phyloP scores from a whole-genome alignment of 2,329 filamentous ascomycete genomes.

The Phialophora macrospora region DNA sequence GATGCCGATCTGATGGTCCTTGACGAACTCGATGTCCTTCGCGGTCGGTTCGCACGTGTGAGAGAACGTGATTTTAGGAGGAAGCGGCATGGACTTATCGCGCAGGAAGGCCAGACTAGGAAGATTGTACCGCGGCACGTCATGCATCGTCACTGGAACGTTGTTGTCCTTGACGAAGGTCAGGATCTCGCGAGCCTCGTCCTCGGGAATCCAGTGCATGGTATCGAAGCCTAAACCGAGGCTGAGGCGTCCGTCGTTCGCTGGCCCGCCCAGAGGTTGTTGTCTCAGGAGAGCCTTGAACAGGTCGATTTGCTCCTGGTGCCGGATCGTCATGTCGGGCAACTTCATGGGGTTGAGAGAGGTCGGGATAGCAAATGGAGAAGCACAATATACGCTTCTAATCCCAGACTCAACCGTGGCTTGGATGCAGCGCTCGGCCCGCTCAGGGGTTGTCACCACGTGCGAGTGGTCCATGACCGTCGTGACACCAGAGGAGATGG shows the following conservation, averaged over 20 bases:
- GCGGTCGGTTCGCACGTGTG: conserved; percentile 44
- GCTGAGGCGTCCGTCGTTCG: conserved; percentile 39
- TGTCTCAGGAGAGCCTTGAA: conserved; percentile 33
- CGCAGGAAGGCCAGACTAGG: conserved; percentile 5
- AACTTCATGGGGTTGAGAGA: conserved; percentile 21
- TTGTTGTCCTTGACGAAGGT: conserved; percentile 23
- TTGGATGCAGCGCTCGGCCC: conserved; percentile 39
- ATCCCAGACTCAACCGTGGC: conserved; percentile 41
- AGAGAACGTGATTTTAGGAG: conserved; percentile 44
- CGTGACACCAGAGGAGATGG: conserved; percentile 30
- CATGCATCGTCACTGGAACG: conserved; percentile 40
- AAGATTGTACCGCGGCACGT: conserved; percentile 39
- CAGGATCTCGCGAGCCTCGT: conserved; percentile 27
- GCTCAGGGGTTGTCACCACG: conserved; percentile 34
- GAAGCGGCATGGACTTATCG: conserved; percentile 11
- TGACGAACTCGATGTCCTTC: conserved; percentile 39
- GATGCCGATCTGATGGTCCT: conserved; percentile 39
- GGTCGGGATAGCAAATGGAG: conserved; percentile 25
- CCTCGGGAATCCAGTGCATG: conserved; percentile 35
- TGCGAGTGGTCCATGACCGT: conserved; percentile 45
- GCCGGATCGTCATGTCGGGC: conserved; percentile 14
- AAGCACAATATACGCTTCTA: conserved; percentile 41
- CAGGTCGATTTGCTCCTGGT: conserved; percentile 27
- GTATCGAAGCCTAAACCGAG: conserved; percentile 43
- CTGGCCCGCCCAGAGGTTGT: conserved; percentile 36